These are phyloP conservation scores for Aspergillus fijiensis DNA, from an alignment of 2,329 filamentous ascomycete genomes.

Conservation along the genomic window DNA sequence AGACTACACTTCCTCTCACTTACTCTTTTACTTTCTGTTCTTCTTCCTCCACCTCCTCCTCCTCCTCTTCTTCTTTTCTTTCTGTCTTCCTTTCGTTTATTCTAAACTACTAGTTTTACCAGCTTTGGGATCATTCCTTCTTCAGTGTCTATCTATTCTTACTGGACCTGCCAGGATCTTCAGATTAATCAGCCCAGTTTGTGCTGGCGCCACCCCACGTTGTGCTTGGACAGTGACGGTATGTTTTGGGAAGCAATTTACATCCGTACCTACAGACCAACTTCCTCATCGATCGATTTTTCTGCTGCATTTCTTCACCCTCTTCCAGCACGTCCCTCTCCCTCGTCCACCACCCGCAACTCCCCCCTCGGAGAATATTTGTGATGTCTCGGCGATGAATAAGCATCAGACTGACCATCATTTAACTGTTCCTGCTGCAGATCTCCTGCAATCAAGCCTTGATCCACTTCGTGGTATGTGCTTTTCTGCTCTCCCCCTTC, in stretches of 20 bases:
- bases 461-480: constrained; percentile 29
- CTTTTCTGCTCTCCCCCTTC: constrained; percentile 1
- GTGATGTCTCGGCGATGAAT: constrained; percentile 28
- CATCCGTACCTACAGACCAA: background rate
- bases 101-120: too few species aligned
- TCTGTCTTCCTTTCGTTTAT: too few species aligned
- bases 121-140: too few species aligned
- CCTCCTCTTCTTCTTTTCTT: too few species aligned
- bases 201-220: background rate
- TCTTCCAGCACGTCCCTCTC: background rate
- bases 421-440: constrained; percentile 20
- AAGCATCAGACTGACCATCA: constrained; percentile 15
- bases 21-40: too few species aligned
- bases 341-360: constrained; percentile 14
- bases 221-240: background rate
- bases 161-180: background rate
- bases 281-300: background rate
- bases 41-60: too few species aligned
- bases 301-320: constrained; percentile 7
- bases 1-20: too few species aligned
- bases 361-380: background rate
- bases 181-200: background rate
- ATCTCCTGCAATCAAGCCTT: constrained; percentile 28
- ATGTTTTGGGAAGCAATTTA: background rate
- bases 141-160: background rate